These are phyloP conservation scores for Plantago lanceolata DNA, from an alignment of 305 asterid genomes.

Conservation along the genomic window DNA sequence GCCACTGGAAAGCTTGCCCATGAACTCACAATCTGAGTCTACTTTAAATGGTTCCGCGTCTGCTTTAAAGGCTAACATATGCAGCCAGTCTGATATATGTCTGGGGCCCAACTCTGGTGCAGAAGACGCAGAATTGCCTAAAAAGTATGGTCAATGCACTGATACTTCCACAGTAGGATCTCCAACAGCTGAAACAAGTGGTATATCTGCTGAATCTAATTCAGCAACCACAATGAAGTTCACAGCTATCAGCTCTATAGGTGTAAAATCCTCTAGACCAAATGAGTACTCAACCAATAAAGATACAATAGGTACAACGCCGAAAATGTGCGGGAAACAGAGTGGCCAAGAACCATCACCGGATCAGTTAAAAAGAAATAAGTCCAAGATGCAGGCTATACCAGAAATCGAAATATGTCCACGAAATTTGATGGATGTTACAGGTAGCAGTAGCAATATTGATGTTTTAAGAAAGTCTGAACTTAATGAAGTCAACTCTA, in stretches of 20 bases:
- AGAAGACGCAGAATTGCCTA: conserved; percentile 26
- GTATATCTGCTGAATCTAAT: conserved; percentile 59
- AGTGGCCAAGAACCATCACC: conserved; percentile 26
- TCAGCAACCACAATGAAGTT: conserved; percentile 41
- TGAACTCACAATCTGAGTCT: conserved; percentile 36
- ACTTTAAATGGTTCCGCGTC: conserved; percentile 23
- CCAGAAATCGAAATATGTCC: conserved; percentile 30
- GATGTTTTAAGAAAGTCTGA: conserved; percentile 39
- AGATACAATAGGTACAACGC: conserved; percentile 32
- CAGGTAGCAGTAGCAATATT: conserved; percentile 42
- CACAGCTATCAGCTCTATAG: conserved; percentile 25
- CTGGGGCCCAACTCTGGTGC: conserved; percentile 30
- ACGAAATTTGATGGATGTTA: conserved; percentile 38
- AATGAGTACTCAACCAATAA: conserved; percentile 32
- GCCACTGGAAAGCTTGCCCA: conserved; percentile 32
- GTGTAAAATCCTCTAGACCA: conserved; percentile 33
- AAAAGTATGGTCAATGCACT: conserved; percentile 27
- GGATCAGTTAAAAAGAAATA: conserved; percentile 30
- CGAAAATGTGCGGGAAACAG: conserved; percentile 27
- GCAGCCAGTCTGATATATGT: conserved; percentile 29
- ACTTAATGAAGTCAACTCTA: conserved; percentile 43
- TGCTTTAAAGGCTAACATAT: conserved; percentile 24
- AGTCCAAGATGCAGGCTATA: conserved; percentile 35
- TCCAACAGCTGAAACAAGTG: conserved; percentile 51
- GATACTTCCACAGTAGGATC: conserved; percentile 32